Percentiles rank a stretch among this genome's conserved stretches.
Evolutionary conservation across 306 rosid species (phyloP).

Genomic region (Acmispon strigosus): DNA sequence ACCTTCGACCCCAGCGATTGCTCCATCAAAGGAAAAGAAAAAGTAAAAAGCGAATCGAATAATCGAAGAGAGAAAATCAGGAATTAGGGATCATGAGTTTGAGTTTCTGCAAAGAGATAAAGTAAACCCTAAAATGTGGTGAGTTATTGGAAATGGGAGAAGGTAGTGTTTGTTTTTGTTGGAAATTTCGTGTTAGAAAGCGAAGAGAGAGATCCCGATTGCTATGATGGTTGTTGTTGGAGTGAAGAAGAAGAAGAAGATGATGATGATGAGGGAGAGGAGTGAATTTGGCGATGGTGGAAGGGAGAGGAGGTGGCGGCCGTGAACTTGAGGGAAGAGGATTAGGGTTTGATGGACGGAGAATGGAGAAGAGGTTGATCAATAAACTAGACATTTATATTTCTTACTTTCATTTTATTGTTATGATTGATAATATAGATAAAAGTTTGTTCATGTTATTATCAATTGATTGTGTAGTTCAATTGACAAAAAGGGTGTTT

Average conservation of each 20-base stretch:
- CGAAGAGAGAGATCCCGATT: not conserved
- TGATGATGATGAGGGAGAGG: not conserved
- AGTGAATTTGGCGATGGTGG: too few species aligned
- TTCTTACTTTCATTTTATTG: too few species aligned
- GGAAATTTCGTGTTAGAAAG: constrained; percentile 29
- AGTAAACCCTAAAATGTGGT: constrained; percentile 47
- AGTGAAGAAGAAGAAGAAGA: constrained; percentile 17
- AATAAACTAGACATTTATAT: too few species aligned
- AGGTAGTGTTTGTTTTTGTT: constrained; percentile 28
- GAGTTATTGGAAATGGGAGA: constrained; percentile 34
- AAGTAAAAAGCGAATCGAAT: not conserved
- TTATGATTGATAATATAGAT: too few species aligned
- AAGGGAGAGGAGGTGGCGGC: too few species aligned
- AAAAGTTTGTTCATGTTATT: too few species aligned
- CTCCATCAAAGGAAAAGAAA: constrained; percentile 13
- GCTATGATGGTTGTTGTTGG: not conserved
- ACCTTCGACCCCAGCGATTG: not conserved
- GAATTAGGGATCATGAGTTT: constrained; percentile 16
- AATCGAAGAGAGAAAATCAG: not conserved
- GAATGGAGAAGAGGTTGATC: too few species aligned
- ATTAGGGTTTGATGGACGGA: too few species aligned
- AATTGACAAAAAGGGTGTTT: too few species aligned
- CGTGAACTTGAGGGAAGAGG: too few species aligned
- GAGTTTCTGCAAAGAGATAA: constrained; percentile 8
- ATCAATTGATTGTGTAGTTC: too few species aligned